These are phyloP conservation scores for Daldinia concentrica DNA, from an alignment of 495 filamentous ascomycete genomes.

Conservation along the genomic window DNA sequence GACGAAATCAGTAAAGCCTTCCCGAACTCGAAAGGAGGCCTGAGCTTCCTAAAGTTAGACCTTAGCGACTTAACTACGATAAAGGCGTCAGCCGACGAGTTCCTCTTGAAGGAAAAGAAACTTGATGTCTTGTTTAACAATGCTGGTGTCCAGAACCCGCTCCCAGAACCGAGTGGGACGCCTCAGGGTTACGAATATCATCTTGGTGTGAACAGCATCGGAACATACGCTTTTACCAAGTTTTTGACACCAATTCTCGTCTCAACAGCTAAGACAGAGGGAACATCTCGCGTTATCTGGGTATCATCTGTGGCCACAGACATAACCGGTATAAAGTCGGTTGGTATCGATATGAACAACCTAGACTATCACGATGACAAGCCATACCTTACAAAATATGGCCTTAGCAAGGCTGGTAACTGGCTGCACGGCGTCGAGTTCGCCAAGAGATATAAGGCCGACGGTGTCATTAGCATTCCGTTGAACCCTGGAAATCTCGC, in stretches of 20 bases:
- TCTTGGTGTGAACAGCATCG: constrained; percentile 51
- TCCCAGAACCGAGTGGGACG: constrained; percentile 29
- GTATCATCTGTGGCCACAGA: constrained; percentile 45
- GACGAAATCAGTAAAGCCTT: constrained; percentile 32
- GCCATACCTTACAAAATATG: constrained; percentile 21
- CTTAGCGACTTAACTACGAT: constrained; percentile 49
- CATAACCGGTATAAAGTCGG: constrained; percentile 42
- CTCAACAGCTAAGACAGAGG: constrained; percentile 41
- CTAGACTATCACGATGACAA: constrained; percentile 41
- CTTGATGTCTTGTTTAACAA: constrained; percentile 55
- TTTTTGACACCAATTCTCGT: constrained; percentile 50
- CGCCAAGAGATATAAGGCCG: constrained; percentile 27
- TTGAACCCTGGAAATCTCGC: constrained; percentile 43
- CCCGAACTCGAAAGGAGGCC: constrained; percentile 42
- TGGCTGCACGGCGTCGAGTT: constrained; percentile 40
- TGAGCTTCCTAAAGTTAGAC: constrained; percentile 48
- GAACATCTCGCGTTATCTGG: constrained; percentile 45
- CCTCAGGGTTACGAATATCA: constrained; percentile 50
- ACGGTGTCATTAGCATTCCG: constrained; percentile 40
- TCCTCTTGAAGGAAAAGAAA: constrained; percentile 45
- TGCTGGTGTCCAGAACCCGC: constrained; percentile 45
- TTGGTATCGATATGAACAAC: constrained; percentile 42
- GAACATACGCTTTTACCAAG: constrained; percentile 51
- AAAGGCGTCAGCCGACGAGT: constrained; percentile 44
- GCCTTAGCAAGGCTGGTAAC: constrained; percentile 40